Percentiles rank a stretch among this genome's conserved stretches.
Conservation (phyloP, 2,329 filamentous ascomycete genomes). For the Ceratocystis alfenasii region DNA sequence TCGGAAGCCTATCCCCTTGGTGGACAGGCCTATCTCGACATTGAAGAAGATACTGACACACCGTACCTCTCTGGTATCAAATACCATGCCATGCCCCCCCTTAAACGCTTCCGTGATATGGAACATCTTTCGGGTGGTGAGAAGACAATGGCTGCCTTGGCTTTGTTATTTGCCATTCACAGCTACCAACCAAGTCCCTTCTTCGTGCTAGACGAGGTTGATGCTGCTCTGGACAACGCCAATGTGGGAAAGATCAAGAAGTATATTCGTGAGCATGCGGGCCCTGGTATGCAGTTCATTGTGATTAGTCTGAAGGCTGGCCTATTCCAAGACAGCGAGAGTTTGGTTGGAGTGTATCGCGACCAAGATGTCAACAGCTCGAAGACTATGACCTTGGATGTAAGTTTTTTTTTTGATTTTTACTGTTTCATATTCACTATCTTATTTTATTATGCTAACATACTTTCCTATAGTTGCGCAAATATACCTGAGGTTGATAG, state of each 20-base stretch:
- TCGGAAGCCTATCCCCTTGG: conserved; percentile 88
- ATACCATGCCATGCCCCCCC: conserved; percentile 95
- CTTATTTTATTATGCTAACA: conserved; percentile 13
- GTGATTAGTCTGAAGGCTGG: conserved; percentile 94
- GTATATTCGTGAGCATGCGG: conserved; percentile 87
- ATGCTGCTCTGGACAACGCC: conserved; percentile 94
- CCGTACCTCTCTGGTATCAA: conserved; percentile 93
- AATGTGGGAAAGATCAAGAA: conserved; percentile 94
- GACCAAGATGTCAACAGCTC: conserved; percentile 91
- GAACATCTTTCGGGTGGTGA: conserved; percentile 94
- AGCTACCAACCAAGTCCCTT: conserved; percentile 92
- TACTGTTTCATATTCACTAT: neutral
- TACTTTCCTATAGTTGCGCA: conserved; percentile 15
- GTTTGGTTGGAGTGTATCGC: conserved; percentile 85
- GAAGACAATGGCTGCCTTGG: conserved; percentile 96
- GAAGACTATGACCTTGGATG: conserved; percentile 84
- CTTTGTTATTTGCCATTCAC: conserved; percentile 93
- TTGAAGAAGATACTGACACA: conserved; percentile 86
- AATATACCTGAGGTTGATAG: conserved; percentile 18
- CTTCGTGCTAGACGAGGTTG: conserved; percentile 96
- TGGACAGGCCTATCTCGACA: conserved; percentile 77
- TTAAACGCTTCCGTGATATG: conserved; percentile 98
- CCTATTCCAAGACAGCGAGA: conserved; percentile 92
- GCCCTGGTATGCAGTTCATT: conserved; percentile 97
- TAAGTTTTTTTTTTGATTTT: conserved; percentile 42